Evolutionary conservation across 108 stramenopile genomes (phyloP), one percentile per base, ranked within the genome.

Genomic region (Ochromonas danica): DNA sequence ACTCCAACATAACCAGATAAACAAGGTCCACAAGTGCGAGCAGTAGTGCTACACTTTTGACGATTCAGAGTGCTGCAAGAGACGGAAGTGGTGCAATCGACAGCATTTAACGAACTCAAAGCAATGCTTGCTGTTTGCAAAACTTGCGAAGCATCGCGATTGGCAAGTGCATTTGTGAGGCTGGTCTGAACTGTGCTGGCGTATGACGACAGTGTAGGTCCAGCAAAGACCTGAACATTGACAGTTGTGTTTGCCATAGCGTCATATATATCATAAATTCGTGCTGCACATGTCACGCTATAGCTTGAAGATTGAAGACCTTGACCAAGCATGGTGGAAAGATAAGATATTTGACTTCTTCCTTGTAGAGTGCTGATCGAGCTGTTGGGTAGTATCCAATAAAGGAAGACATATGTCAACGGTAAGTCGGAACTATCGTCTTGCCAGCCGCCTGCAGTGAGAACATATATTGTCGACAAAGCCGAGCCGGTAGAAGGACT

Each of bases 11-110:
- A 67, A 36, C 63, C 63, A 28, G 63, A 28, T 6, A 67, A 36
- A 36, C 63, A 67, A 6, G 17, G 35, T 67, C 63, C 63, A 67
- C 63, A 67, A 6, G 63, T 67, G 63, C 31, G 17, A 28, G 63
- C 63, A 10, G 35, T 36, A 25, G 33, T 67, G 31, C 17, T 25
- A 36, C 63, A 67, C 17, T 28, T 28, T 6, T 31, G 14, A 31
- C 63, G 63, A 25, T 67, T 67, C 31, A 67, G 63, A 31, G 17
- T 3, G 10, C 14, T 14, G 31, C 63, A 67, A 36, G 3, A 14
- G 3, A 25, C 10, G 31, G 63, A 22, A 28, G 31, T 25, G 31
- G 63, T 14, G 63, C 63, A 67, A 36, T 67, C 63, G 63, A 33
- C 63, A 28, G 17, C 6, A 28, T 67, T 28, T 36, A 67, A 36